Conservation (phyloP, 1,139 yeast species). For the Suhomyces bribrorum region DNA sequence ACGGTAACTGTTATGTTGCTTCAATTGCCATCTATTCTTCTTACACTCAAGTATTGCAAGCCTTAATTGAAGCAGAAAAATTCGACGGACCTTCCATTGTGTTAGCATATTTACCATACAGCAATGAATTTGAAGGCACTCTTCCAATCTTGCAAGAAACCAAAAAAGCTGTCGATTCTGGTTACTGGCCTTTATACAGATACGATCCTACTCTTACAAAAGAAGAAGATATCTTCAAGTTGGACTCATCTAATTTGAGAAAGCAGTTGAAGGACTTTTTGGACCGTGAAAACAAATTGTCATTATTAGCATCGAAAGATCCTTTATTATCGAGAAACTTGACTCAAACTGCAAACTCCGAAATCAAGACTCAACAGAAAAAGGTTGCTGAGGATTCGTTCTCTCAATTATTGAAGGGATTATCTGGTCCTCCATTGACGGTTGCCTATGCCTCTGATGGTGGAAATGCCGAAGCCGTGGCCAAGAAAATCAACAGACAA, state of each 20-base stretch:
- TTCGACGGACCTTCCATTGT: slow-evolving; percentile 90
- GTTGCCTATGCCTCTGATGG: slow-evolving; percentile 94
- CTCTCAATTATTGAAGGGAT: slow-evolving; percentile 74
- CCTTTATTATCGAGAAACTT: slow-evolving; percentile 81
- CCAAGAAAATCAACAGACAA: slow-evolving; percentile 79
- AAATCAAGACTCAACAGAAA: slow-evolving; percentile 60
- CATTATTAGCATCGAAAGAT: slow-evolving; percentile 66
- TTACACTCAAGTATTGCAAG: slow-evolving; percentile 88
- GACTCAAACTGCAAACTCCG: slow-evolving; percentile 58
- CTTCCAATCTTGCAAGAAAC: slow-evolving; percentile 81
- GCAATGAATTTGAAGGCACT: slow-evolving; percentile 66
- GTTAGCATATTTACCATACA: slow-evolving; percentile 84
- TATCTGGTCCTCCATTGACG: slow-evolving; percentile 91
- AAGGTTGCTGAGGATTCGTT: slow-evolving; percentile 77
- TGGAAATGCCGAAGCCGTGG: slow-evolving; percentile 85
- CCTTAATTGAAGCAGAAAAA: slow-evolving; percentile 83
- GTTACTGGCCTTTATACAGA: slow-evolving; percentile 94
- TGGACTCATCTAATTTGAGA: slow-evolving; percentile 82
- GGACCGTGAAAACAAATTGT: slow-evolving; percentile 86
- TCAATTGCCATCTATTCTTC: slow-evolving; percentile 93
- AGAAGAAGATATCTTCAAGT: slow-evolving; percentile 59
- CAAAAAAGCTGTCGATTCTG: slow-evolving; percentile 86
- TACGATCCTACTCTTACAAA: slow-evolving; percentile 62
- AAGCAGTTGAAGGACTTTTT: slow-evolving; percentile 76
- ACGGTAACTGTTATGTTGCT: slow-evolving; percentile 87